These are phyloP conservation scores for Flaveria linearis DNA, from an alignment of 129 eudicot species.

Conservation along the genomic window DNA sequence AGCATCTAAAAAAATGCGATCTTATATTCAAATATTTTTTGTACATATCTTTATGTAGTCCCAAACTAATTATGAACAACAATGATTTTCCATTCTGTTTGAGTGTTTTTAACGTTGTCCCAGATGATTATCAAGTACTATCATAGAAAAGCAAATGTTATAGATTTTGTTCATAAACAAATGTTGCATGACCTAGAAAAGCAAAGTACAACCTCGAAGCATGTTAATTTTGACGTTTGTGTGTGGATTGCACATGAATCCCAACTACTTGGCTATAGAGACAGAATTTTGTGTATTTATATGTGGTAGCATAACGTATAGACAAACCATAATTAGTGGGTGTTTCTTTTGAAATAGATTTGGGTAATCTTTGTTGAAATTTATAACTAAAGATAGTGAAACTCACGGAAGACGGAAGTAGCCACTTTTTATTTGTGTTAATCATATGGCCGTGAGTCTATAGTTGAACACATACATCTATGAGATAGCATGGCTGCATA, in stretches of 20 bases:
- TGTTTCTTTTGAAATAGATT: slow-evolving; percentile 37
- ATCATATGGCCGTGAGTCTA: too few species aligned
- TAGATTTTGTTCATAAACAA: slow-evolving; percentile 23
- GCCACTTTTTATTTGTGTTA: too few species aligned
- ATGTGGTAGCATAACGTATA: slow-evolving; percentile 24
- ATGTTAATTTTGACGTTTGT: slow-evolving; percentile 23
- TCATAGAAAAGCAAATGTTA: slow-evolving; percentile 26
- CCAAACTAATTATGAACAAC: slow-evolving; percentile 32
- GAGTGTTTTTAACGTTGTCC: slow-evolving; percentile 22
- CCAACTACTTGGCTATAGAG: slow-evolving; percentile 31
- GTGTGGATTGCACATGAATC: slow-evolving; percentile 36
- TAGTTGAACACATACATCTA: too few species aligned
- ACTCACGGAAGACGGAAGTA: too few species aligned
- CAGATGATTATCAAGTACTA: slow-evolving; percentile 11
- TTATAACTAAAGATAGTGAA: neutral
- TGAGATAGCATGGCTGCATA: neutral
- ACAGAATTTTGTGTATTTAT: slow-evolving; percentile 40
- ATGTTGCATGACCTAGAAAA: slow-evolving; percentile 32
- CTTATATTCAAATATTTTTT: neutral
- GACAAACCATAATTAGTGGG: slow-evolving; percentile 25
- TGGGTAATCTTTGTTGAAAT: slow-evolving; percentile 21
- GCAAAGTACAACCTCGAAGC: slow-evolving; percentile 42
- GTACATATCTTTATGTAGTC: slow-evolving; percentile 25
- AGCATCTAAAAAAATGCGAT: slow-evolving; percentile 3
- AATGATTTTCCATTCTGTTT: slow-evolving; percentile 9